Evolutionary conservation across 805 yeast genomes (phyloP), one percentile per base, ranked within the genome.

Genomic region (Wickerhamiella azymoides): DNA sequence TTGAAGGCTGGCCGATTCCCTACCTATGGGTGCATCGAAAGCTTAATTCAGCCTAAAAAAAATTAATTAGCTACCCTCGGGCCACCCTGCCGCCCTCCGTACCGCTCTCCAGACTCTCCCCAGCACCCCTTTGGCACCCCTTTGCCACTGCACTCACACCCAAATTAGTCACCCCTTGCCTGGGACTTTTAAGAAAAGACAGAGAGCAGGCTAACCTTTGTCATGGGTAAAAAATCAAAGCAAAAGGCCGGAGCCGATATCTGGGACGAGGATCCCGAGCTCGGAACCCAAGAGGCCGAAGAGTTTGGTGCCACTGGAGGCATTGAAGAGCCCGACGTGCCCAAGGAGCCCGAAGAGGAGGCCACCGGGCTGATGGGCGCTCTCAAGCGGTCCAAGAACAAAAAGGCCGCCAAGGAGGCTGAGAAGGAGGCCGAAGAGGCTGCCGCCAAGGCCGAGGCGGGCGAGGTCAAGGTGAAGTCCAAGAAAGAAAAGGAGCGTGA

Each of bases 401-500:
- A 83, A 73, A 79, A 80, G 66, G 78, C 75, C 54, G 79, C 72
- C 39, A 78, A 77, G 63, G 77, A 72, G 49, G 79, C 76, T 46
- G 77, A 74, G 50, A 66, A 62, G 10, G 63, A 53, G 18, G 62
- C 48, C 11, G 57, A 56, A 46, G 56, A 51, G 17, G 62, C 56
- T 11, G 56, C 53, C 28, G 50, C 45, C 10, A 53, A 47, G 39
- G 50, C 50, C 14, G 66, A 68, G 49, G 76, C 71, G 41, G 65
- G 61, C 27, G 85, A 75, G 26, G 85, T 89, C 40, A 73, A 77
- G 52, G 71, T 86, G 59, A 85, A 88, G 65, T 77, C 89, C 48
- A 92, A 89, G 74, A 86, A 89, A 67, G 97, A 89, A 68, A 88
- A 80, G 69, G 94, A 92, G 65, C 84, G 84, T 77, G 94, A 89